Conservation (phyloP, 768 basidiomycete genomes). For the Scleroderma bovista region DNA sequence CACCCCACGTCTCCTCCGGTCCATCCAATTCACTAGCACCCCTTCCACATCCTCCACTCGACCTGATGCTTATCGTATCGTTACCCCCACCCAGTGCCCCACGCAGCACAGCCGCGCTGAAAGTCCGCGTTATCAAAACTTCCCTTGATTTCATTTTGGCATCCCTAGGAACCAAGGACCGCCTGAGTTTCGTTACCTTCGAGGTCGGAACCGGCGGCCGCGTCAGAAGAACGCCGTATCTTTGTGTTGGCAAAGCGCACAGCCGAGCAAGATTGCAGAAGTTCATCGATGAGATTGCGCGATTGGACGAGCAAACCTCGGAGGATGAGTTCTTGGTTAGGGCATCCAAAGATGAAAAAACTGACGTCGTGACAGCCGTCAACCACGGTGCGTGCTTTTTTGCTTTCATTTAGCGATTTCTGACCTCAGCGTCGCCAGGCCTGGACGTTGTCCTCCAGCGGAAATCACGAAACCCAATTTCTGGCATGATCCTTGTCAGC, state of each 20-base stretch:
- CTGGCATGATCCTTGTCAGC: constrained; percentile 89
- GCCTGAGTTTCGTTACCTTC: constrained; percentile 88
- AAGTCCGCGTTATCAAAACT: constrained; percentile 82
- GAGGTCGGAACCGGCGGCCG: constrained; percentile 79
- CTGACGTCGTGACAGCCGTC: constrained; percentile 97
- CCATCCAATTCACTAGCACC: constrained; percentile 79
- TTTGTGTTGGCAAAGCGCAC: constrained; percentile 62
- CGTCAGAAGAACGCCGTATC: constrained; percentile 92
- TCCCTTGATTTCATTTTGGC: constrained; percentile 84
- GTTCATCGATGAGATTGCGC: constrained; percentile 71
- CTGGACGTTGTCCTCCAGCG: constrained; percentile 94
- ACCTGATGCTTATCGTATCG: constrained; percentile 89
- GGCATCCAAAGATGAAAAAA: constrained; percentile 85
- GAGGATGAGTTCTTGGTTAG: constrained; percentile 66
- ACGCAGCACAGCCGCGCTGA: constrained; percentile 78
- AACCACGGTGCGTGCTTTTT: constrained; percentile 66
- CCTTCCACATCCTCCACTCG: constrained; percentile 80
- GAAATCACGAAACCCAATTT: constrained; percentile 83
- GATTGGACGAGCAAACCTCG: constrained; percentile 36
- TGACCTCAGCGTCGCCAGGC: constrained; percentile 52
- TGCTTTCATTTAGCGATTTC: too few species aligned
- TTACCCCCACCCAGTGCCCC: constrained; percentile 68
- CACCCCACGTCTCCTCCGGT: constrained; percentile 67
- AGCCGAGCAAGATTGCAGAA: constrained; percentile 66
- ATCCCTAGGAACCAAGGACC: constrained; percentile 69